These are phyloP conservation scores for Yamadazyma nakazawae DNA, from an alignment of 805 yeast genomes.

Conservation along the genomic window DNA sequence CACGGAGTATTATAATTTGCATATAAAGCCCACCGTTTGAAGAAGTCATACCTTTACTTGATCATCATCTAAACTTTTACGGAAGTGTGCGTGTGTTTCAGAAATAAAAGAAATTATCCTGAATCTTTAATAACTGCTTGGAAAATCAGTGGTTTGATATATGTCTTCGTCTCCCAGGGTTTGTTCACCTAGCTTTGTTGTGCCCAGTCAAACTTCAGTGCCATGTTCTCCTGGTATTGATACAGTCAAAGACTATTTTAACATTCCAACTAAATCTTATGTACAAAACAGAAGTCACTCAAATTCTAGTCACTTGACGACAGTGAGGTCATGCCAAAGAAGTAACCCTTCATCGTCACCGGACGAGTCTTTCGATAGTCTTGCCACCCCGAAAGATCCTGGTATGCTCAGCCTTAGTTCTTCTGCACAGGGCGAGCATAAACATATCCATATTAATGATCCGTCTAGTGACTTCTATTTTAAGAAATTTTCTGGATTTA, in stretches of 20 bases:
- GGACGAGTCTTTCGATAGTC: background rate
- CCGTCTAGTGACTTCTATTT: conserved; percentile 3
- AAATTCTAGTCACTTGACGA: background rate
- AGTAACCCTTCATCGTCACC: background rate
- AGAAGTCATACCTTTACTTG: no score
- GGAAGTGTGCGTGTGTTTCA: background rate
- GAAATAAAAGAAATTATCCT: background rate
- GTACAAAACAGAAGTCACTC: background rate
- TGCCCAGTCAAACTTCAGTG: background rate
- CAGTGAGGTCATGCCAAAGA: background rate
- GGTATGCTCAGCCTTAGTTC: background rate
- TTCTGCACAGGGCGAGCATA: background rate
- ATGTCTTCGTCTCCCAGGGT: conserved; percentile 9
- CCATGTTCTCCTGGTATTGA: background rate
- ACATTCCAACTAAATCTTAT: conserved; percentile 2
- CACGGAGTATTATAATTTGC: no score
- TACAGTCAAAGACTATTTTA: conserved; percentile 3
- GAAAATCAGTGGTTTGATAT: background rate
- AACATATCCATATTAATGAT: background rate
- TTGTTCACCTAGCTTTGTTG: conserved; percentile 5
- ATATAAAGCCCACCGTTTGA: no score
- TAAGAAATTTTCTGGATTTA: conserved; percentile 1
- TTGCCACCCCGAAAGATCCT: background rate
- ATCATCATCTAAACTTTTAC: background rate
- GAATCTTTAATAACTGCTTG: background rate